Percentiles rank a stretch among this genome's conserved stretches.
Conservation (phyloP, 192 early-diverging fungal genomes). For the Coemansia sp. region DNA sequence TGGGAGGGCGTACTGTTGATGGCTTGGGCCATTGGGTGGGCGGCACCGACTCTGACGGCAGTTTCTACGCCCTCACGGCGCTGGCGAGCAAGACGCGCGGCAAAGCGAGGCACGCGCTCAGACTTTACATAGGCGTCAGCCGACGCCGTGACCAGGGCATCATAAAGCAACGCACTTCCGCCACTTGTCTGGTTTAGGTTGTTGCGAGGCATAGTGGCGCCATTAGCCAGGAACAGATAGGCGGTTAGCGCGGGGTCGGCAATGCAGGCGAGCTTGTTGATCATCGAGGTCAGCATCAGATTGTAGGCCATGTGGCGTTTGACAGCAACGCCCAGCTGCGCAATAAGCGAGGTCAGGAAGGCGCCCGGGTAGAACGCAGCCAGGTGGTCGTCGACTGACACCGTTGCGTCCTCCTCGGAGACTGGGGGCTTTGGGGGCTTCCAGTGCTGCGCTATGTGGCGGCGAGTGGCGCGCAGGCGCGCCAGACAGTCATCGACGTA, state of each 20-base stretch:
- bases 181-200: not conserved
- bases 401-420: not conserved
- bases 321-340: conserved; percentile 40
- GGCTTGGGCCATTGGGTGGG: conserved; percentile 9
- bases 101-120: conserved; percentile 28
- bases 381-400: conserved; percentile 2
- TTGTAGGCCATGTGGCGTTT: conserved; percentile 57
- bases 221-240: conserved; percentile 38
- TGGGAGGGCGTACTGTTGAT: not conserved
- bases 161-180: conserved; percentile 15
- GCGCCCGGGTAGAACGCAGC: conserved; percentile 50
- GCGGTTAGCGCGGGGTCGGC: conserved; percentile 41
- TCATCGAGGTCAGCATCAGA: conserved; percentile 55
- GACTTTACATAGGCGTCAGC: conserved; percentile 47
- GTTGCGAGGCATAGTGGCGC: conserved; percentile 4
- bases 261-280: conserved; percentile 51
- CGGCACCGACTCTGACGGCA: conserved; percentile 40
- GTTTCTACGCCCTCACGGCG: conserved; percentile 40
- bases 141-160: conserved; percentile 25
- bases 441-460: conserved; percentile 9
- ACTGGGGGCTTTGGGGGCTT: not conserved
- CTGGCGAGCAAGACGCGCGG: conserved; percentile 35
- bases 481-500: conserved; percentile 30
- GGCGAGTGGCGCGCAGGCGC: conserved; percentile 8
- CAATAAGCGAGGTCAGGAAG: conserved; percentile 50